A percentile compares a stretch with the other conserved stretches of the same genome.
Conservation (phyloP, 768 basidiomycete genomes). For the Goffeauzyma gilvescens region DNA sequence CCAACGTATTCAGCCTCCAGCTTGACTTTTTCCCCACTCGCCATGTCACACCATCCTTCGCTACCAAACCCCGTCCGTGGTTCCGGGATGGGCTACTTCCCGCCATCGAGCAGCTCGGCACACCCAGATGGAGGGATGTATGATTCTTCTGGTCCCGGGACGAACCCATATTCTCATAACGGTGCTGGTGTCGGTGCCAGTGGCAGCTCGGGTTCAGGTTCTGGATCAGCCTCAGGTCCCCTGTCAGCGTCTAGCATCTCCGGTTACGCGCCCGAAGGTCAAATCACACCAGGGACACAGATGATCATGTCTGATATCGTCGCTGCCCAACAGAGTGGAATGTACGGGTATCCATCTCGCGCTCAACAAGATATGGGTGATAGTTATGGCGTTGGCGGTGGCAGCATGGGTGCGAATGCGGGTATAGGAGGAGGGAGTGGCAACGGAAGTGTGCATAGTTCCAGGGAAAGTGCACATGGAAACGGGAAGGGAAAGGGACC, state of each 20-base stretch:
- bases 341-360: too few relatives aligned
- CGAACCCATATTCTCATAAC: neutral
- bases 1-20: neutral
- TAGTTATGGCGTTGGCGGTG: too few relatives aligned
- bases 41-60: neutral
- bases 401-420: neutral
- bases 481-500: neutral
- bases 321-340: too few relatives aligned
- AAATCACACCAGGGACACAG: neutral
- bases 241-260: neutral
- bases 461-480: neutral
- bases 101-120: neutral
- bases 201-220: neutral
- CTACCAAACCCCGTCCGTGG: neutral
- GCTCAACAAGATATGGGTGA: too few relatives aligned
- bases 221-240: neutral
- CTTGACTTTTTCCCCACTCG: neutral
- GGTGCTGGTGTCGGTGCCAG: neutral
- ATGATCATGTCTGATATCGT: neutral
- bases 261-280: neutral
- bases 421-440: constrained; percentile 3
- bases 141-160: too few relatives aligned
- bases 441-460: neutral
- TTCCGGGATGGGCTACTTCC: constrained; percentile 3
- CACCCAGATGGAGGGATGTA: neutral